These are phyloP conservation scores for Edaphochlamys debaryana DNA, from an alignment of 139 green algal species.

Conservation along the genomic window DNA sequence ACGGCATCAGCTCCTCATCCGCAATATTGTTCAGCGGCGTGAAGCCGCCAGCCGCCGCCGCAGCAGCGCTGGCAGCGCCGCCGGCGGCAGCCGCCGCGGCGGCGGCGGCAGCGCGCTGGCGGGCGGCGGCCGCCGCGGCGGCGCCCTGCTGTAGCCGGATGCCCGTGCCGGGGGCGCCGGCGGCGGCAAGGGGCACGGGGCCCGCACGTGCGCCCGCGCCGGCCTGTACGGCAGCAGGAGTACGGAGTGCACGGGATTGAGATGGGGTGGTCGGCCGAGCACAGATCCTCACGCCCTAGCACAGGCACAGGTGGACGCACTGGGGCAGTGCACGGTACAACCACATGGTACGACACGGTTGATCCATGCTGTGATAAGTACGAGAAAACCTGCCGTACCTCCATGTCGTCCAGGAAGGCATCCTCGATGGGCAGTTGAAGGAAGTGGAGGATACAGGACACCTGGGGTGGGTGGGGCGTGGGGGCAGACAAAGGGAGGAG, in stretches of 20 bases:
- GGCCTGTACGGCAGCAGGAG: too few relatives aligned
- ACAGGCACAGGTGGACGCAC: too few relatives aligned
- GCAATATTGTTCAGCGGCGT: not conserved
- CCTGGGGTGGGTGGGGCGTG: slow-evolving; percentile 27
- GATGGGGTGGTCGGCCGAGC: too few relatives aligned
- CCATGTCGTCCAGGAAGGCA: slow-evolving; percentile 77
- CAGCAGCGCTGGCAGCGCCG: not conserved
- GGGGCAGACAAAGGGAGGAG: too few relatives aligned
- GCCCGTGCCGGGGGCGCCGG: not conserved
- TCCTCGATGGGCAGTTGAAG: slow-evolving; percentile 94
- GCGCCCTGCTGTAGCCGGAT: slow-evolving; percentile 16
- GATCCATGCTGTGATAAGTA: too few relatives aligned
- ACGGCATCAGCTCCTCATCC: slow-evolving; percentile 64
- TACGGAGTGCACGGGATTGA: too few relatives aligned
- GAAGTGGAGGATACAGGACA: slow-evolving; percentile 92
- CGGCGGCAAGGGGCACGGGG: not conserved
- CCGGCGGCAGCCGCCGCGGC: not conserved
- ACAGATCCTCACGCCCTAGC: too few relatives aligned
- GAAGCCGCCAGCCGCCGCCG: not conserved
- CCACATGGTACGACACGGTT: too few relatives aligned
- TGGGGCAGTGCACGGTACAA: too few relatives aligned
- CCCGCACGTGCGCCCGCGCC: not conserved
- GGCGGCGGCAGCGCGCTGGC: not conserved
- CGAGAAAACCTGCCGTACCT: too few relatives aligned
- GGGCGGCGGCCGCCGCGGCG: not conserved